Percentiles rank a stretch among this genome's conserved stretches.
Evolutionary conservation across 352 stramenopile genomes (phyloP).

Genomic region (Pythium volutum): DNA sequence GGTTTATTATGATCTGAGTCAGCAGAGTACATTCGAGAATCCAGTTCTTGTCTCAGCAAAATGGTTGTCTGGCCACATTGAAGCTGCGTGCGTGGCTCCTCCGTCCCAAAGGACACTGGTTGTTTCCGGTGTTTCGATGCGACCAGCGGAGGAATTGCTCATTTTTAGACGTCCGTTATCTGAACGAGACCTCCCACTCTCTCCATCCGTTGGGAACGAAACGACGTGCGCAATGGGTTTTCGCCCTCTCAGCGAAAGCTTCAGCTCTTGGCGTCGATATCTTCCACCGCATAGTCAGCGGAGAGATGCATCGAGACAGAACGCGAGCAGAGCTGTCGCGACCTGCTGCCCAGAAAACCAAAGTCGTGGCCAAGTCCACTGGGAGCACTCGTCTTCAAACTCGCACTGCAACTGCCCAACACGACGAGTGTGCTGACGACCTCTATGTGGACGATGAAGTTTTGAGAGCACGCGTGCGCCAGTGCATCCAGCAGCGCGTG

Average conservation of each 20-base stretch:
- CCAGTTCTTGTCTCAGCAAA: background rate
- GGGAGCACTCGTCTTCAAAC: background rate
- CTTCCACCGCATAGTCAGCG: background rate
- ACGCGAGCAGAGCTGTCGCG: background rate
- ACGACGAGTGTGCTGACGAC: background rate
- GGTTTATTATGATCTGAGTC: background rate
- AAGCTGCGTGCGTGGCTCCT: too few relatives aligned
- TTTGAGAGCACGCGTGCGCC: slow-evolving; percentile 14
- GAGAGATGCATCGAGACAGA: background rate
- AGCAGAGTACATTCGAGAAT: slow-evolving; percentile 15
- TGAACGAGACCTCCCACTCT: too few relatives aligned
- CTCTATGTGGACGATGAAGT: slow-evolving; percentile 4
- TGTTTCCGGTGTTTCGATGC: too few relatives aligned
- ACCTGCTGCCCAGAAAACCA: background rate
- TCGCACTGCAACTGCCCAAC: background rate
- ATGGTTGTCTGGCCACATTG: too few relatives aligned
- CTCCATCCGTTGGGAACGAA: too few relatives aligned
- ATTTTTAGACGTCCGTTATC: too few relatives aligned
- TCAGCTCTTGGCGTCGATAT: too few relatives aligned
- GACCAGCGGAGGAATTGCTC: too few relatives aligned
- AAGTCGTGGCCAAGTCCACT: background rate
- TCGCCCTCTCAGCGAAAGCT: too few relatives aligned
- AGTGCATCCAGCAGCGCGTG: slow-evolving; percentile 19
- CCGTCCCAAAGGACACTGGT: too few relatives aligned
- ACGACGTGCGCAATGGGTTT: too few relatives aligned